Conservation (phyloP, 1,284 basidiomycete species). For the Malassezia brasiliensis region DNA sequence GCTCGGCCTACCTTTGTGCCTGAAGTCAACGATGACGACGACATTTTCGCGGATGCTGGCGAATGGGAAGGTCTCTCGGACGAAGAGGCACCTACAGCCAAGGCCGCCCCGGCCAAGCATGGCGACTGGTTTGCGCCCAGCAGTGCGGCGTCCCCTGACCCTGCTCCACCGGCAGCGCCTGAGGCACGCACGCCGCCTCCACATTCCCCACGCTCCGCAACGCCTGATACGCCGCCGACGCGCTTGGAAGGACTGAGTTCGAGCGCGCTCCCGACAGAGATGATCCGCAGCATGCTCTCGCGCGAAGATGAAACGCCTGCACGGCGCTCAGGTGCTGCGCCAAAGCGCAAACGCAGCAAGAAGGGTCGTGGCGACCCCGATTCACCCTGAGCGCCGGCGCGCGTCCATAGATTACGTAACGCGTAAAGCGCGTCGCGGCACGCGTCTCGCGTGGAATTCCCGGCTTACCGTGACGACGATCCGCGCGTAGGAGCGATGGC, state of each 20-base stretch:
- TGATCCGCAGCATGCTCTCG: slow-evolving; percentile 15
- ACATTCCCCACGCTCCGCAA: neutral
- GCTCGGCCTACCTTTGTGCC: slow-evolving; percentile 1
- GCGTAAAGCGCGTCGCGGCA: neutral
- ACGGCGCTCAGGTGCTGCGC: neutral
- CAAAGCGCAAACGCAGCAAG: slow-evolving; percentile 11
- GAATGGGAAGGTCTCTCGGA: slow-evolving; percentile 62
- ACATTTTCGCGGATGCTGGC: slow-evolving; percentile 73
- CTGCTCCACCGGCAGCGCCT: neutral
- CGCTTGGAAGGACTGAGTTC: slow-evolving; percentile 13
- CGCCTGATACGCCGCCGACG: neutral
- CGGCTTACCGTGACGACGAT: neutral
- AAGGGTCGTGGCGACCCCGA: slow-evolving; percentile 8
- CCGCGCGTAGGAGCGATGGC: slow-evolving; percentile 17
- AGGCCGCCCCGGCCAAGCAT: neutral
- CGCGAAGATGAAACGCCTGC: slow-evolving; percentile 1
- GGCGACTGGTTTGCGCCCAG: slow-evolving; percentile 1
- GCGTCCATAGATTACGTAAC: slow-evolving; percentile 5
- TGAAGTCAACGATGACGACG: slow-evolving; percentile 49
- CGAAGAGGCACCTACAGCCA: slow-evolving; percentile 41
- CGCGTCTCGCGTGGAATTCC: neutral
- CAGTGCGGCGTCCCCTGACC: neutral
- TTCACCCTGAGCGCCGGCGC: neutral
- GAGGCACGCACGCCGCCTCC: neutral
- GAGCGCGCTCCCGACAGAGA: slow-evolving; percentile 12